Conservation (phyloP, 768 basidiomycete species). For the Mycena latifolia region DNA sequence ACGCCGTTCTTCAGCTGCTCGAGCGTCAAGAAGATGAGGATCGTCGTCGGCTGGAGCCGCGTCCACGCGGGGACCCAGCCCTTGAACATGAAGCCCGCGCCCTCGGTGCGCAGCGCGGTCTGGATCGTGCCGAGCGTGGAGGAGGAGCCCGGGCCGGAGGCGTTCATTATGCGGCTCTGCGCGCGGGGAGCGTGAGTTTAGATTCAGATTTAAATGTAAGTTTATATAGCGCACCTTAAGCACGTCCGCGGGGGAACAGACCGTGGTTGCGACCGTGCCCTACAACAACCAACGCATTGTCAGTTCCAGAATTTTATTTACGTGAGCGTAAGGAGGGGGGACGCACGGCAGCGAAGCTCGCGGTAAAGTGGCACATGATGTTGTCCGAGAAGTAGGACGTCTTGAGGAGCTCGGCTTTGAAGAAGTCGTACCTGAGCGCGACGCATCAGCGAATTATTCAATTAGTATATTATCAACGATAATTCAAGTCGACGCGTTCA, state of each 20-base stretch:
- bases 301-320: neutral
- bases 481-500: too few species aligned
- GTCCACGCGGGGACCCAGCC: constrained; percentile 93
- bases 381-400: constrained; percentile 84
- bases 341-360: constrained; percentile 87
- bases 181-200: constrained; percentile 2
- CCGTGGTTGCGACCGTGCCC: constrained; percentile 91
- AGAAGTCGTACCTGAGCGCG: constrained; percentile 82
- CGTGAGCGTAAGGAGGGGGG: neutral
- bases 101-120: constrained; percentile 77
- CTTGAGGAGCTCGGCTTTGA: constrained; percentile 86
- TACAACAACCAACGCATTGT: constrained; percentile 43
- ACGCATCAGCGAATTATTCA: too few species aligned
- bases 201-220: too few species aligned
- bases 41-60: constrained; percentile 88
- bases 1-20: constrained; percentile 84
- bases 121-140: constrained; percentile 81
- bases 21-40: constrained; percentile 87
- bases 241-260: constrained; percentile 92
- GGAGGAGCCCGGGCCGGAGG: constrained; percentile 82
- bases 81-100: constrained; percentile 93
- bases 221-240: constrained; percentile 72
- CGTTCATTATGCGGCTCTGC: constrained; percentile 90
- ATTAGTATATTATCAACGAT: neutral
- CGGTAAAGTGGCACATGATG: constrained; percentile 85